phyloP scores from a whole-genome alignment of 805 yeast species.

The Pichia nakasei region DNA sequence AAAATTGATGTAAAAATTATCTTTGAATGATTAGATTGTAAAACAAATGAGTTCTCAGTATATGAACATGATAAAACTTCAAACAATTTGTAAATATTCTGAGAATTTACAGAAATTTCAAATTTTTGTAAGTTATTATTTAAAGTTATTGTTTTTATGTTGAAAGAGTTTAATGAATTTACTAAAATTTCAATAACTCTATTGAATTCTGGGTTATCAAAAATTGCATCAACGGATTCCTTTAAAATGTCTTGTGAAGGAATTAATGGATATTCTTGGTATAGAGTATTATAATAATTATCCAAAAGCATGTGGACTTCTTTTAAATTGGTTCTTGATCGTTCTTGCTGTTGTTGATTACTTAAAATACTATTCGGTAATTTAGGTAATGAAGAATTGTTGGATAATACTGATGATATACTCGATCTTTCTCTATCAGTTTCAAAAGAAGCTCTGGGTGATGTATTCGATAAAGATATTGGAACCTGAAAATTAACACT shows the following conservation, averaged over 20 bases:
- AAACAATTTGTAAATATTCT: slow-evolving; percentile 29
- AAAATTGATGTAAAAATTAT: slow-evolving; percentile 31
- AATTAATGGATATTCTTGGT: slow-evolving; percentile 37
- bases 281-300: slow-evolving; percentile 36
- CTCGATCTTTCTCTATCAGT: slow-evolving; percentile 20
- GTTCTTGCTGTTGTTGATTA: too few relatives aligned
- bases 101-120: slow-evolving; percentile 19
- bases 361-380: not conserved
- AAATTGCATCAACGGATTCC: slow-evolving; percentile 14
- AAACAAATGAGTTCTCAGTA: slow-evolving; percentile 27
- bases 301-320: slow-evolving; percentile 11
- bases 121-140: not conserved
- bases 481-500: slow-evolving; percentile 20
- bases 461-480: slow-evolving; percentile 9
- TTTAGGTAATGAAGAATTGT: not conserved
- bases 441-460: slow-evolving; percentile 15
- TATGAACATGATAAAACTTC: slow-evolving; percentile 29
- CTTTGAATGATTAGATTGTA: slow-evolving; percentile 19
- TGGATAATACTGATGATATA: slow-evolving; percentile 10
- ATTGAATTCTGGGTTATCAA: not conserved
- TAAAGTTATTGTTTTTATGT: slow-evolving; percentile 16
- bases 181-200: not conserved
- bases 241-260: slow-evolving; percentile 27
- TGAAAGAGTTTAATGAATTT: slow-evolving; percentile 20
- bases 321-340: not conserved